Evolutionary conservation across 179 eudicot species (phyloP).

Genomic region (Silene vulgaris): DNA sequence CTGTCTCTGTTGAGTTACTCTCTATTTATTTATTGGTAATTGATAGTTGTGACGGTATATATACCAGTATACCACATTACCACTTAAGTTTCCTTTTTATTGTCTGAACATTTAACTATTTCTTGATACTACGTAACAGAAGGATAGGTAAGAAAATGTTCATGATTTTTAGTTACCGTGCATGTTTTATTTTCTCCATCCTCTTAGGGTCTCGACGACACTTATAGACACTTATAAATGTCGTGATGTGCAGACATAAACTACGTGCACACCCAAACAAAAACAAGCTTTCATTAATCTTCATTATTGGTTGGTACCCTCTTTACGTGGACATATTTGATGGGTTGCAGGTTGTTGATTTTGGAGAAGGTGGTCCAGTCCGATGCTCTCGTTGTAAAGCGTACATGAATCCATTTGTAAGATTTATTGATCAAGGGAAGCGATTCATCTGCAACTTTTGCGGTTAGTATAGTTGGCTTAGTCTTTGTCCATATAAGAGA

Average conservation of each 20-base stretch:
- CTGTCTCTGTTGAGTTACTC: background rate
- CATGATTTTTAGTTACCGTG: background rate
- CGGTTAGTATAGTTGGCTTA: constrained; percentile 48
- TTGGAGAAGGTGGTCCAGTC: constrained; percentile 95
- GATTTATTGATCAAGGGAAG: constrained; percentile 89
- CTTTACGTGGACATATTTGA: constrained; percentile 7
- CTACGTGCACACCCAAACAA: background rate
- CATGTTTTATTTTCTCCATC: background rate
- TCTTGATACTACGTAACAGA: background rate
- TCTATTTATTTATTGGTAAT: background rate
- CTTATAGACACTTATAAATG: background rate
- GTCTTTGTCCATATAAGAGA: background rate
- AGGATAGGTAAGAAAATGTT: background rate
- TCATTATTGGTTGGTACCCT: background rate
- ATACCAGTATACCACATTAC: background rate
- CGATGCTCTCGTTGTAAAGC: constrained; percentile 98
- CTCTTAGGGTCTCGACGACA: background rate
- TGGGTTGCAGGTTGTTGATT: constrained; percentile 73
- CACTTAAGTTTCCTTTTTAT: background rate
- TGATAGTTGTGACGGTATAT: background rate
- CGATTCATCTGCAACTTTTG: constrained; percentile 87
- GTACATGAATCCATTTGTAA: constrained; percentile 89
- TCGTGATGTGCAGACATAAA: background rate
- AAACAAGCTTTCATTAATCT: background rate
- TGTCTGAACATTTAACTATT: background rate